Conservation (phyloP, 768 basidiomycete genomes). For the Tubosaeta sp. region DNA sequence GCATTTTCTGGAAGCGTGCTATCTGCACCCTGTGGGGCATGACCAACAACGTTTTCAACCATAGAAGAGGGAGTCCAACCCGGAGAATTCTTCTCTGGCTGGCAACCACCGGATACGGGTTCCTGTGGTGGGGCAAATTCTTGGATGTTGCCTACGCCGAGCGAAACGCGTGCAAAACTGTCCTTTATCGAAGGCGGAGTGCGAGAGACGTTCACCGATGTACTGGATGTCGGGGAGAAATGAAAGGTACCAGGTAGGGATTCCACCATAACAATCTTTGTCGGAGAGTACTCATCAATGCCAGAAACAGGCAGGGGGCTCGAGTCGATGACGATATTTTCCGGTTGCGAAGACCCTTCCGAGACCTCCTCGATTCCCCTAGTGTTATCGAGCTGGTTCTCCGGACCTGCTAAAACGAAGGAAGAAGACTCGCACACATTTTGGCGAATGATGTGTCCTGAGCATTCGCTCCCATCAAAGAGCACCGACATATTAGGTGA, state of each 20-base stretch:
- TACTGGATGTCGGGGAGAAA: background rate
- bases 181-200: background rate
- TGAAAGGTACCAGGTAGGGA: background rate
- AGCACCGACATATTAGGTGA: constrained; percentile 22
- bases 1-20: background rate
- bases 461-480: constrained; percentile 13
- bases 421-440: background rate
- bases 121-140: background rate
- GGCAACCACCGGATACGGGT: background rate
- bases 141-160: background rate
- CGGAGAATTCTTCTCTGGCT: background rate
- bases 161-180: background rate
- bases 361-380: background rate
- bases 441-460: background rate
- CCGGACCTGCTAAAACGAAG: background rate
- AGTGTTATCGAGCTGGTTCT: background rate
- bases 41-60: background rate
- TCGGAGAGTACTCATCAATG: background rate
- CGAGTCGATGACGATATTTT: background rate
- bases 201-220: background rate
- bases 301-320: background rate
- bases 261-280: background rate
- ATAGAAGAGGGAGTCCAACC: background rate
- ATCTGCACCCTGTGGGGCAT: background rate
- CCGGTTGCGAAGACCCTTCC: background rate